Base-by-base conservation (phyloP, 441 rosid genomes). In the Flueggea neowawraea region DNA sequence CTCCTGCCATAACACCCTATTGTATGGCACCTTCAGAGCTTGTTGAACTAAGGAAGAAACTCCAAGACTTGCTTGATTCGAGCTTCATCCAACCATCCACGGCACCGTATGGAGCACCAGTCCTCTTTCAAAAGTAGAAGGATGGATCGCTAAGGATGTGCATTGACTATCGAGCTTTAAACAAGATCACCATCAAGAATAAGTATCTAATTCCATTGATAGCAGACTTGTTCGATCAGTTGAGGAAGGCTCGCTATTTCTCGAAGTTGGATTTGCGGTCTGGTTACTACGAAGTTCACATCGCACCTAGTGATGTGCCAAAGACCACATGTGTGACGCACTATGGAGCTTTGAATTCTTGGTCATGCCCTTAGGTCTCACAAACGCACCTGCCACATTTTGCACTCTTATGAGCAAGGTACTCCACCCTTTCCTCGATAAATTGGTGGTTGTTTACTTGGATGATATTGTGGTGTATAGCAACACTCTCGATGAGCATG, bases 131-230 rank as follows among this genome's bases (percentile, higher is more conserved):
- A 31, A 55, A 17, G 16, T 60, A 73, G 12, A 12, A 73, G 12
- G 63, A 73, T 14, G 43, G 48, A 0, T 17, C 31, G 0, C 13
- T 62, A 0, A 0, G 57, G 0, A 3, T 66, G 0, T 72, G 71
- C 16, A 53, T 72, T 0, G 68, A 72, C 16, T 61, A 44, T 10
- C 4, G 61, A 0, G 48, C 59, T 0, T 7, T 71, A 0, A 61
- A 60, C 15, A 66, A 66, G 7, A 10, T 56, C 2, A 64, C 57
- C 0, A 12, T 70, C 4, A 60, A 60, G 14, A 48, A 70, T 50
- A 32, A 54, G 43, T 67, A 60, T 4, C 61, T 53, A 4, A 62
- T 62, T 3, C 62, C 58, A 0, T 10, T 45, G 6, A 47, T 66
- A 13, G 51, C 52, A 0, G 41, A 62, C 0, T 6, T 69, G 3